phyloP scores from a whole-genome alignment of 1,284 basidiomycete species.

The Nidula niveotomentosa region DNA sequence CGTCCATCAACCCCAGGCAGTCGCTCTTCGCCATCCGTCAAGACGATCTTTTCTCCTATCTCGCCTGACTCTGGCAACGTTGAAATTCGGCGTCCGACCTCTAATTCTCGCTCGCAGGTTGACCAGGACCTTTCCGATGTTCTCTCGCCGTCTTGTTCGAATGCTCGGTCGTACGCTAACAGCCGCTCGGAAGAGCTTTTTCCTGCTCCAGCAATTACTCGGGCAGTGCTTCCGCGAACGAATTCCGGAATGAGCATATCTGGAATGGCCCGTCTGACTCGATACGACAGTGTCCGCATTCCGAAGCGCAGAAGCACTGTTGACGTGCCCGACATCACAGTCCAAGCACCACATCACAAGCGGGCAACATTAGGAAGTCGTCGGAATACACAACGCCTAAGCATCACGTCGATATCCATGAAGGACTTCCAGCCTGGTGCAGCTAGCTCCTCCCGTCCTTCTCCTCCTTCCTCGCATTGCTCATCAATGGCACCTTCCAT shows the following conservation, averaged over 20 bases:
- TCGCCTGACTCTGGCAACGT: slow-evolving; percentile 55
- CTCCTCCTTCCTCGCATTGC: slow-evolving; percentile 43
- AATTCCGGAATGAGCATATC: slow-evolving; percentile 55
- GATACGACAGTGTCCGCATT: slow-evolving; percentile 67
- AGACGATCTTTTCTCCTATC: slow-evolving; percentile 49
- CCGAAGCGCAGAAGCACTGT: slow-evolving; percentile 48
- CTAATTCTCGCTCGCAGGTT: slow-evolving; percentile 64
- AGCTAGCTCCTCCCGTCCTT: slow-evolving; percentile 11
- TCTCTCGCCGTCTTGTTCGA: slow-evolving; percentile 60
- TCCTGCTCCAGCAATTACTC: slow-evolving; percentile 45
- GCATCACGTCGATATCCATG: slow-evolving; percentile 33
- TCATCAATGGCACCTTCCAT: slow-evolving; percentile 13
- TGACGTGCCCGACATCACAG: slow-evolving; percentile 23
- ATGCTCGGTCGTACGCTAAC: slow-evolving; percentile 59
- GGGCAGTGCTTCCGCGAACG: slow-evolving; percentile 40
- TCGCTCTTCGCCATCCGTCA: slow-evolving; percentile 56
- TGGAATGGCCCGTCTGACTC: slow-evolving; percentile 53
- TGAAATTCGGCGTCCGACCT: slow-evolving; percentile 69
- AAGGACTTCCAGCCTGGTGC: slow-evolving; percentile 22
- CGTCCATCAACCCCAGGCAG: slow-evolving; percentile 35
- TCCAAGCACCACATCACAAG: slow-evolving; percentile 16
- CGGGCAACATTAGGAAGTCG: slow-evolving; percentile 31
- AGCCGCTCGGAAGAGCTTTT: slow-evolving; percentile 65
- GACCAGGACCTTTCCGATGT: slow-evolving; percentile 71
- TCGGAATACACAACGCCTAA: slow-evolving; percentile 44